Evolutionary conservation across 257 asterid genomes (phyloP), one percentile per base, ranked within the genome.

Genomic region (Ilex aquifolium): DNA sequence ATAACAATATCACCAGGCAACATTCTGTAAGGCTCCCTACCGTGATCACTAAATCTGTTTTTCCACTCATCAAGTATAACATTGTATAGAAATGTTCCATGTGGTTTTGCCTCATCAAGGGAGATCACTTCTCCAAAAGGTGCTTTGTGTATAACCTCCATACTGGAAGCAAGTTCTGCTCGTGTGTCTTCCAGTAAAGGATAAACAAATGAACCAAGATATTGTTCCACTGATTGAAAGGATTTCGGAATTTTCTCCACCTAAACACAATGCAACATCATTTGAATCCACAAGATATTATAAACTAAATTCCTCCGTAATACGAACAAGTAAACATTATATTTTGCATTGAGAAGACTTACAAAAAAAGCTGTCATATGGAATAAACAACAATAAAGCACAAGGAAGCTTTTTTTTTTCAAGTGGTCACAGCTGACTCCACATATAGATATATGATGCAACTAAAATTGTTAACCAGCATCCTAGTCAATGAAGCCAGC

Each of bases 111-210:
- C 61, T 30, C 73, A 0, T 31, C 27, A 32, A 75, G 30, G 51
- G 51, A 56, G 39, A 65, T 64, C 15, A 80, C 76, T 58, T 80
- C 80, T 17, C 85, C 85, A 60, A 66, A 80, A 4, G 95, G 95
- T 16, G 87, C 84, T n/a, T 69, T 57, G 31, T 67, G 14, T 7
- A 76, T 48, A 7, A 66, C 53, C 53, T 84, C 79, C 72, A 80
- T 13, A 15, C 80, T 72, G 4, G 91, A 69, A 17, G 80, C 79
- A 40, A 86, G 69, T 39, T 60, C 68, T 0, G 83, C 80, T 5
- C 87, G 82, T 1, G 84, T 78, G 68, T 86, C 95, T 75, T 86
- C 95, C 68, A 82, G 48, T 42, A 86, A 64, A 2, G 91, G 86
- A 62, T 1, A 74, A 13, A 40, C 31, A 32, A 60, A 86, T 8